phyloP scores from a whole-genome alignment of 805 yeast genomes.

The Ogataea trehaloabstinens region DNA sequence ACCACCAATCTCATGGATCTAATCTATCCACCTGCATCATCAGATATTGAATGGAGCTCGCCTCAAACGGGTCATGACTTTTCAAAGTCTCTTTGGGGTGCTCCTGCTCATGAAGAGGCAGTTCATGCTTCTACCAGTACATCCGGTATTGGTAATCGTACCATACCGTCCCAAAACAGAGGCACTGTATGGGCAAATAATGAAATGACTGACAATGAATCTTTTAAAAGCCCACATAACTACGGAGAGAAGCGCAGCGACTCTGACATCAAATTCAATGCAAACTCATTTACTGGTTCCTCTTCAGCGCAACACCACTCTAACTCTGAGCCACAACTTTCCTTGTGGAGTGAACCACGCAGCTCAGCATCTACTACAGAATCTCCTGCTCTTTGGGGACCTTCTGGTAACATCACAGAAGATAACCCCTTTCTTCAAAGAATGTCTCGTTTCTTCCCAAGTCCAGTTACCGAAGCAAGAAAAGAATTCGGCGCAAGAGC shows the following conservation, averaged over 20 bases:
- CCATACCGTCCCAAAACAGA: background rate
- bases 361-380: conserved; percentile 15
- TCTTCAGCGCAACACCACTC: conserved; percentile 1
- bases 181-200: background rate
- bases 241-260: background rate
- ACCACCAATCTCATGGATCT: conserved; percentile 9
- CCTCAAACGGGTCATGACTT: conserved; percentile 16
- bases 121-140: conserved; percentile 5
- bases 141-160: background rate
- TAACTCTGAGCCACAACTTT: conserved; percentile 2
- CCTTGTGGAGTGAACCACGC: conserved; percentile 1
- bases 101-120: conserved; percentile 12
- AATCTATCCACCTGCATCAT: conserved; percentile 2
- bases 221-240: background rate
- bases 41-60: conserved; percentile 21
- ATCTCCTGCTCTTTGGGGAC: conserved; percentile 27
- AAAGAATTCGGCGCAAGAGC: conserved; percentile 10
- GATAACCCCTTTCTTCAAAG: conserved; percentile 25
- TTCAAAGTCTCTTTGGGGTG: conserved; percentile 18
- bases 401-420: conserved; percentile 16
- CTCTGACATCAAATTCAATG: background rate
- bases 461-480: conserved; percentile 27
- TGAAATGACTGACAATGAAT: conserved; percentile 1
- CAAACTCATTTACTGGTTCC: background rate
- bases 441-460: conserved; percentile 36